Conservation (phyloP, 805 yeast genomes). For the Wickerhamiella bombiphila region DNA sequence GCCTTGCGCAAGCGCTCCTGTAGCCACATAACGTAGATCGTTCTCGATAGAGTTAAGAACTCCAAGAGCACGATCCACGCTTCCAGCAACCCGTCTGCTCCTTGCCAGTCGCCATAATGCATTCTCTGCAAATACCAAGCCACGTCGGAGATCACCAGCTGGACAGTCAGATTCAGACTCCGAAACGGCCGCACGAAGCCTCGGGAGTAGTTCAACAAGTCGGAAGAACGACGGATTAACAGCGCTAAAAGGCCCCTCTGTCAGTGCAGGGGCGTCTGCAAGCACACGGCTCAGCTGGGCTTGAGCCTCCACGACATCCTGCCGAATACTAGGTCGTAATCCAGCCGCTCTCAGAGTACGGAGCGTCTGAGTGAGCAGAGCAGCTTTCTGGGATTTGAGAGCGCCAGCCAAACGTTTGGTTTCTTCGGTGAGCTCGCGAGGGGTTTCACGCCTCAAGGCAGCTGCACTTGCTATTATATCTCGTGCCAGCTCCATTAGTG, state of each 20-base stretch:
- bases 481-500: conserved; percentile 39
- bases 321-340: conserved; percentile 46
- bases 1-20: no score
- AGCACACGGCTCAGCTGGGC: conserved; percentile 49
- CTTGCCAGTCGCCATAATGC: conserved; percentile 41
- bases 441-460: conserved; percentile 61
- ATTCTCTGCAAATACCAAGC: conserved; percentile 64
- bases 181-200: conserved; percentile 51
- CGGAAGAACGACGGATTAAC: conserved; percentile 46
- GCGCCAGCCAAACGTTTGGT: conserved; percentile 56
- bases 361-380: conserved; percentile 60
- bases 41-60: no score
- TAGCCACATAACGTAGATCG: no score
- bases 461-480: conserved; percentile 45
- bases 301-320: conserved; percentile 51
- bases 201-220: conserved; percentile 64
- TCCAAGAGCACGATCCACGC: no score
- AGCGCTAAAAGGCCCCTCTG: conserved; percentile 21
- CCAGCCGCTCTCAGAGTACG: conserved; percentile 68
- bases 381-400: conserved; percentile 67
- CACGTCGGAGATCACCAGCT: conserved; percentile 54
- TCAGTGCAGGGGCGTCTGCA: conserved; percentile 36
- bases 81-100: conserved; percentile 15
- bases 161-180: conserved; percentile 57
- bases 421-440: conserved; percentile 52